Evolutionary conservation across 768 basidiomycete species (phyloP).

Genomic region (Pulveroboletus sp.): DNA sequence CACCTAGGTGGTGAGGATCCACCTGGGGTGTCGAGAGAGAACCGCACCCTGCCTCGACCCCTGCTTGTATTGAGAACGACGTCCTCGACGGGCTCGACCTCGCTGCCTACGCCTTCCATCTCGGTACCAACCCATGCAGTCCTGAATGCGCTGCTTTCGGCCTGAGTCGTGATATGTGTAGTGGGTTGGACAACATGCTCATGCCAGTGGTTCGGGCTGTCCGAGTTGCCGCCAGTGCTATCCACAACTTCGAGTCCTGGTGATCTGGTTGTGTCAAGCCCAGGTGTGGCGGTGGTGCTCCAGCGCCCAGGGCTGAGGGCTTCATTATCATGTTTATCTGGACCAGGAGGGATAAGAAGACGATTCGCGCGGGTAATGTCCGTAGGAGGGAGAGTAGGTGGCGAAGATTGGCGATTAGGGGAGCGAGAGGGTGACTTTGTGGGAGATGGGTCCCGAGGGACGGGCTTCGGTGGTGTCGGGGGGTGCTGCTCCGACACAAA

Average conservation of each 20-base stretch:
- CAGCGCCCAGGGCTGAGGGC: constrained; percentile 52
- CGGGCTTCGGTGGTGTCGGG: constrained; percentile 16
- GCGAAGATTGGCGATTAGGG: constrained; percentile 32
- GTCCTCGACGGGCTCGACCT: constrained; percentile 25
- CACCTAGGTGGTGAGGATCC: constrained; percentile 10
- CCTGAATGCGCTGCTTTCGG: constrained; percentile 16
- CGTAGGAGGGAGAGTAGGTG: constrained; percentile 26
- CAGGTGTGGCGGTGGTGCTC: constrained; percentile 77
- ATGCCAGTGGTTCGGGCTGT: constrained; percentile 24
- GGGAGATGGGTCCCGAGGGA: constrained; percentile 25
- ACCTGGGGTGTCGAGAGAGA: constrained; percentile 15
- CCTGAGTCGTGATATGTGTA: constrained; percentile 22
- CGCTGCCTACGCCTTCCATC: constrained; percentile 32
- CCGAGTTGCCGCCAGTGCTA: constrained; percentile 15
- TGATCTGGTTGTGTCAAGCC: constrained; percentile 33
- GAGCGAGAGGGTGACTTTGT: constrained; percentile 20
- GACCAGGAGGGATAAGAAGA: constrained; percentile 19
- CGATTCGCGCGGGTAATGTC: constrained; percentile 29
- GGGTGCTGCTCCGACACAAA: constrained; percentile 11
- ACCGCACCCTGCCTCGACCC: constrained; percentile 12
- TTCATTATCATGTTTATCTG: constrained; percentile 30
- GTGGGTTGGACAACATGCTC: constrained; percentile 28
- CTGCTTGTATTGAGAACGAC: constrained; percentile 4
- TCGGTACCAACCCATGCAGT: constrained; percentile 42
- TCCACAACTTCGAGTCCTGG: constrained; percentile 18